These are phyloP conservation scores for Xylaria palmicola DNA, from an alignment of 495 filamentous ascomycete genomes.

Conservation along the genomic window DNA sequence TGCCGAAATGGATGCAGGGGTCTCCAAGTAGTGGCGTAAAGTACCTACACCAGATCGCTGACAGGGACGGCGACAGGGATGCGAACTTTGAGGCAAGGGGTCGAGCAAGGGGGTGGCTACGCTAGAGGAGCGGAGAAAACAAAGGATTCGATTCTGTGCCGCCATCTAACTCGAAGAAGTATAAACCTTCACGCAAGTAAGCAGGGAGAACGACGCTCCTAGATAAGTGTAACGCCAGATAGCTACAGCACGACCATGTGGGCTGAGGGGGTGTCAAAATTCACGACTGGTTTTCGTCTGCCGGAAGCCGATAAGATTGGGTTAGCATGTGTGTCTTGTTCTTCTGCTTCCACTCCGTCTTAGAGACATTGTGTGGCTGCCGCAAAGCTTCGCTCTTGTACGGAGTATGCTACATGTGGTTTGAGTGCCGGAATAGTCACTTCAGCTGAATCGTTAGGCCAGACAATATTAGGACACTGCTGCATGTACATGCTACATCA, in stretches of 20 bases:
- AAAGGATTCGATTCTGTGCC: not conserved
- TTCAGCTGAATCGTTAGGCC: slow-evolving; percentile 5
- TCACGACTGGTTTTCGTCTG: no score
- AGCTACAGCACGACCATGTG: no score
- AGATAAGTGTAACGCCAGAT: no score
- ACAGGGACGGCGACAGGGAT: slow-evolving; percentile 5
- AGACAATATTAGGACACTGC: slow-evolving; percentile 13
- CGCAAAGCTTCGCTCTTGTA: not conserved
- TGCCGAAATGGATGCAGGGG: not conserved
- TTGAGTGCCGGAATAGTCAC: not conserved
- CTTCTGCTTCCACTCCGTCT: no score
- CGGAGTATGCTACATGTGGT: not conserved
- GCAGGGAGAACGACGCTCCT: no score
- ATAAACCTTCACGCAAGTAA: not conserved
- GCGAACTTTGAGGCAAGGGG: not conserved
- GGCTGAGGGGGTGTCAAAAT: no score
- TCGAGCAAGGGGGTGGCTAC: not conserved
- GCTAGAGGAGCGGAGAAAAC: not conserved
- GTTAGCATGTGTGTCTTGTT: no score
- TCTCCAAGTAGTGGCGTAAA: slow-evolving; percentile 10
- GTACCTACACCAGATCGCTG: slow-evolving; percentile 11
- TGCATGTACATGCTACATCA: not conserved
- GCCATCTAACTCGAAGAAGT: slow-evolving; percentile 6
- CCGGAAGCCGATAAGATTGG: no score
- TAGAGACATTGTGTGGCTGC: no score